Base-by-base conservation (phyloP, 208 protist species). In the Trypanosoma lewisi region DNA sequence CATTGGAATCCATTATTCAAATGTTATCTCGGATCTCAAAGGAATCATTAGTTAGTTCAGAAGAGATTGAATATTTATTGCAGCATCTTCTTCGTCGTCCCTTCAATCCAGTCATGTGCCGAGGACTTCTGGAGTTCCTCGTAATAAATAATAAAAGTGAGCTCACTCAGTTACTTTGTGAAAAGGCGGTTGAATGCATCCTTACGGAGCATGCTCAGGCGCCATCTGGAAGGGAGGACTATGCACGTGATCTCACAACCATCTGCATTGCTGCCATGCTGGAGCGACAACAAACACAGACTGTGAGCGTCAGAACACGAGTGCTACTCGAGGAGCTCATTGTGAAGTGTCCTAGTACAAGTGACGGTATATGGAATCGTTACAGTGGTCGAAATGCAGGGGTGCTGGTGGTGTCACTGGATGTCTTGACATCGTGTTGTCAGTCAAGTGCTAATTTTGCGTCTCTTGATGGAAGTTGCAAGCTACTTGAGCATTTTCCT, bases 401-500 rank as follows among this genome's bases (percentile, higher is more conserved):
- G 31, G 30, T 45, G 33, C 28, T 73, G 31, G 41, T 44, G 16
- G 53, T 73, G 27, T 58, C 67, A 27, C 53, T 73, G 31, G 67
- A 72, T 45, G 2, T 72, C 1, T 36, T 72, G 36, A 17, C 45
- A n/a, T 39, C 48, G 2, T 56, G 54, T 47, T 21, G 14, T 12
- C 6, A 28, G n/a, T 23, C 36, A 25, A 31, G 2, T 41, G 17
- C 8, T 19, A 49, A 57, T 6, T 11, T 17, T 41, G 5, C n/a
- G 27, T 7, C 25, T 7, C 8, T 60, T 42, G 31, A 33, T 8
- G 39, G 42, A 48, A 47, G 0, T 1, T 41, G 4, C 4, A 7
- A 28, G 27, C 16, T 59, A 23, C 17, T 78, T 14, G 54, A 56
- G 17, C 6, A 45, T 34, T 73, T 68, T 30, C 66, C 66, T 27